Evolutionary conservation across 441 rosid genomes (phyloP).

Genomic region (Bocquillonia castaneifolia): DNA sequence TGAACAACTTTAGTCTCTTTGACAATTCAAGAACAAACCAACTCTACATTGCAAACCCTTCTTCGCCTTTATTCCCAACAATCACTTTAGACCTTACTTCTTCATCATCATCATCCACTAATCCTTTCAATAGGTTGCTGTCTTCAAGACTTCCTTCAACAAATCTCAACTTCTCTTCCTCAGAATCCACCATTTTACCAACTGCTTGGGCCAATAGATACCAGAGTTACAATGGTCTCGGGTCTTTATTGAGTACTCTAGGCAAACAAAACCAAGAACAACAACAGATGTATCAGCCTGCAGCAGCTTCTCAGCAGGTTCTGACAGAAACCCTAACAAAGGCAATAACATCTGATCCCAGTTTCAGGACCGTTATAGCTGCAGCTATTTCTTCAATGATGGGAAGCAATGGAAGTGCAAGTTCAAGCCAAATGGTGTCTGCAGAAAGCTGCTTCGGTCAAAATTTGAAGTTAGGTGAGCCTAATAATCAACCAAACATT

Average conservation of each 20-base stretch:
- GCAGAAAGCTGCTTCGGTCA: conserved; percentile 22
- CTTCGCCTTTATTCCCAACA: conserved; percentile 54
- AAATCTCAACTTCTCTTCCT: conserved; percentile 45
- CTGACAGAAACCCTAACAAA: conserved; percentile 55
- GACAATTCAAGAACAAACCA: conserved; percentile 46
- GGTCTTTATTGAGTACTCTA: conserved; percentile 5
- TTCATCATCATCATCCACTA: conserved; percentile 33
- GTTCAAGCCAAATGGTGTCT: not conserved
- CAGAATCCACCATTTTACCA: conserved; percentile 41
- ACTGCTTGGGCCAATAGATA: conserved; percentile 45
- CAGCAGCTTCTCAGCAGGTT: conserved; percentile 33
- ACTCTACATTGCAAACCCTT: conserved; percentile 38
- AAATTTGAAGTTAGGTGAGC: conserved; percentile 23
- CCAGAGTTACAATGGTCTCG: conserved; percentile 27
- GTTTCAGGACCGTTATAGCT: conserved; percentile 54
- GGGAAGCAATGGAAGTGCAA: conserved; percentile 18
- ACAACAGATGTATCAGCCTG: conserved; percentile 12
- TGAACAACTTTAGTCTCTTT: conserved; percentile 40
- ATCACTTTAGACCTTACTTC: conserved; percentile 71
- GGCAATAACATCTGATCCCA: conserved; percentile 60
- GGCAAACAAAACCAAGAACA: conserved; percentile 25
- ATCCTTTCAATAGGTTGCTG: conserved; percentile 40
- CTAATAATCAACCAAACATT: conserved; percentile 8
- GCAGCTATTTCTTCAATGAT: conserved; percentile 67
- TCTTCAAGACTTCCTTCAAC: conserved; percentile 43